Evolutionary conservation across 2,329 filamentous ascomycete species (phyloP).

Genomic region (Diaporthe helianthi): DNA sequence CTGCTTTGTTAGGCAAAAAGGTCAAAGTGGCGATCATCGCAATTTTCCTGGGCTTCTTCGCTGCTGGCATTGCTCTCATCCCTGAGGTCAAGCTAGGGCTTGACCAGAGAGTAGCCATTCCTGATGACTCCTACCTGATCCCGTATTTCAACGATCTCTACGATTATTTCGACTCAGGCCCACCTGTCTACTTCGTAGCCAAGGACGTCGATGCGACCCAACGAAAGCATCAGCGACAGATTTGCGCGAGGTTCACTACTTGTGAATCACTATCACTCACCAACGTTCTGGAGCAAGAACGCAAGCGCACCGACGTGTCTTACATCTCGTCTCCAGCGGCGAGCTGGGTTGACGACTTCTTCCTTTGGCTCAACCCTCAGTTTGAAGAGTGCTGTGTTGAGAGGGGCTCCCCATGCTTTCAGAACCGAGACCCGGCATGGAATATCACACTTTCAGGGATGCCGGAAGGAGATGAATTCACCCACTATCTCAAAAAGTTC

Average conservation of each 20-base stretch:
- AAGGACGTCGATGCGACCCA: conserved; percentile 80
- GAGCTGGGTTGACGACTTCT: conserved; percentile 97
- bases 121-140: conserved; percentile 92
- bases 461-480: conserved; percentile 92
- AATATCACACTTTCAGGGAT: conserved; percentile 89
- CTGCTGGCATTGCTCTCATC: conserved; percentile 82
- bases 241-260: conserved; percentile 90
- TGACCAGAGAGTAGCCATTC: conserved; percentile 93
- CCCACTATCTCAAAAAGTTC: conserved; percentile 85
- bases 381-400: conserved; percentile 78
- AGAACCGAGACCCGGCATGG: conserved; percentile 78
- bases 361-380: conserved; percentile 92
- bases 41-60: conserved; percentile 86
- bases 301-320: conserved; percentile 85
- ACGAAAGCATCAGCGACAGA: conserved; percentile 77
- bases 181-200: conserved; percentile 96
- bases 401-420: conserved; percentile 77
- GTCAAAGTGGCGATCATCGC: conserved; percentile 79
- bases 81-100: conserved; percentile 86
- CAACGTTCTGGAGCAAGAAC: conserved; percentile 91
- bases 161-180: conserved; percentile 87
- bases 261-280: conserved; percentile 85
- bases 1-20: conserved; percentile 78
- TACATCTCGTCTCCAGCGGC: conserved; percentile 89
- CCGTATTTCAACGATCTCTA: conserved; percentile 97